Percentiles rank a stretch among this genome's conserved stretches.
Evolutionary conservation across 345 rosid species (phyloP).

Genomic region (Dovyalis caffra): DNA sequence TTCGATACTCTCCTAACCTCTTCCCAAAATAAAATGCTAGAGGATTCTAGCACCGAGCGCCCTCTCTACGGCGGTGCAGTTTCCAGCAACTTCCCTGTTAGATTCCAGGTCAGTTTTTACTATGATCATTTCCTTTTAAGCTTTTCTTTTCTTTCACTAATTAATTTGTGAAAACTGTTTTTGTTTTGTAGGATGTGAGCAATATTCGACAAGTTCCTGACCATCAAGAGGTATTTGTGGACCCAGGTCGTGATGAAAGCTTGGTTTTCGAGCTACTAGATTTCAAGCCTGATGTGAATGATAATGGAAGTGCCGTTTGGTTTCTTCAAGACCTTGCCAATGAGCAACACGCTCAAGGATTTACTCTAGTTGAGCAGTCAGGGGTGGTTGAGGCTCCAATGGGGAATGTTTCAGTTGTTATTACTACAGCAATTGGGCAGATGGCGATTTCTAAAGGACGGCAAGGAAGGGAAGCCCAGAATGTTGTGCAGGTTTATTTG

Average conservation of each 20-base stretch:
- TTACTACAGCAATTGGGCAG: conserved; percentile 69
- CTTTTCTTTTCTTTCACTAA: neutral
- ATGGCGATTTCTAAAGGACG: conserved; percentile 93
- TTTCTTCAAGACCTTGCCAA: conserved; percentile 69
- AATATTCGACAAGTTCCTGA: conserved; percentile 67
- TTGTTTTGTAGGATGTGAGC: conserved; percentile 59
- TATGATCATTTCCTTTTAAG: too few species aligned
- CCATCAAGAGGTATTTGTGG: conserved; percentile 86
- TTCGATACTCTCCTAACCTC: neutral
- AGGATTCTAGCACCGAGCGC: conserved; percentile 35
- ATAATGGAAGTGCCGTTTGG: conserved; percentile 65
- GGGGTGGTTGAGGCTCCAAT: conserved; percentile 53
- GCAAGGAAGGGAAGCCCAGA: conserved; percentile 94
- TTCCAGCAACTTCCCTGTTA: conserved; percentile 40
- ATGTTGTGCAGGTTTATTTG: conserved; percentile 72
- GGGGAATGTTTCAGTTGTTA: conserved; percentile 42
- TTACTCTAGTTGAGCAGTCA: conserved; percentile 63
- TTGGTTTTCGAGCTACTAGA: conserved; percentile 79
- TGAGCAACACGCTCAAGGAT: conserved; percentile 72
- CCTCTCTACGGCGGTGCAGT: conserved; percentile 70
- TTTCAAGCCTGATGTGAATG: conserved; percentile 59
- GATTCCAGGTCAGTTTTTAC: conserved; percentile 57
- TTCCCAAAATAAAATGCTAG: conserved; percentile 37
- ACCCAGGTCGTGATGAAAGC: conserved; percentile 82
- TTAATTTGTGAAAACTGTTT: too few species aligned